phyloP scores from a whole-genome alignment of 2,329 filamentous ascomycete species.

The Apiospora saccharicola region DNA sequence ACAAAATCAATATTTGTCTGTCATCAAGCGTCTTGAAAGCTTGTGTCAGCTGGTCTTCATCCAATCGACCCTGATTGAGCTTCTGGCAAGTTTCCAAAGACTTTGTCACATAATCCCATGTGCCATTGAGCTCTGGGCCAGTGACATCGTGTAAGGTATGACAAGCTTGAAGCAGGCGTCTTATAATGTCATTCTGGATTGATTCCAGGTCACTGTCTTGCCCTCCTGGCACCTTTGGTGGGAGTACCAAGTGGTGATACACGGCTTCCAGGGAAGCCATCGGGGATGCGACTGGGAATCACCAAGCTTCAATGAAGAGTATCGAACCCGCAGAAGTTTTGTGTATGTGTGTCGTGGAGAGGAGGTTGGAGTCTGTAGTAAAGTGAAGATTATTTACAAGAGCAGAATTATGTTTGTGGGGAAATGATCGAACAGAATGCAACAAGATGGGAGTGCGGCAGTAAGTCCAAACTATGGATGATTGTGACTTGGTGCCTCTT shows the following conservation, averaged over 20 bases:
- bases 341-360: neutral
- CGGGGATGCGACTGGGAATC: neutral
- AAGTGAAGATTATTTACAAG: neutral
- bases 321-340: neutral
- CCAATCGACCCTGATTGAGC: conserved; percentile 34
- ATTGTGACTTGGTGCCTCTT: neutral
- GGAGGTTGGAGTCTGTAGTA: neutral
- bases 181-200: conserved; percentile 39
- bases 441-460: neutral
- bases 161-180: conserved; percentile 35
- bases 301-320: neutral
- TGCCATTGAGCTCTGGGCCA: too few species aligned
- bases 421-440: neutral
- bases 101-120: neutral
- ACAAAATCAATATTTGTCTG: conserved; percentile 33
- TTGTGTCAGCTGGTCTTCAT: conserved; percentile 30
- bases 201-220: conserved; percentile 42
- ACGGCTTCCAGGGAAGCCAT: conserved; percentile 30
- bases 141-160: conserved; percentile 4
- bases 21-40: conserved; percentile 30
- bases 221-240: conserved; percentile 47
- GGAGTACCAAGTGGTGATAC: conserved; percentile 53
- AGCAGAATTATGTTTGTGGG: neutral
- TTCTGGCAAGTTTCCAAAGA: neutral
- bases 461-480: neutral